Evolutionary conservation across 805 yeast genomes (phyloP).

Genomic region (Saturnispora diversa): DNA sequence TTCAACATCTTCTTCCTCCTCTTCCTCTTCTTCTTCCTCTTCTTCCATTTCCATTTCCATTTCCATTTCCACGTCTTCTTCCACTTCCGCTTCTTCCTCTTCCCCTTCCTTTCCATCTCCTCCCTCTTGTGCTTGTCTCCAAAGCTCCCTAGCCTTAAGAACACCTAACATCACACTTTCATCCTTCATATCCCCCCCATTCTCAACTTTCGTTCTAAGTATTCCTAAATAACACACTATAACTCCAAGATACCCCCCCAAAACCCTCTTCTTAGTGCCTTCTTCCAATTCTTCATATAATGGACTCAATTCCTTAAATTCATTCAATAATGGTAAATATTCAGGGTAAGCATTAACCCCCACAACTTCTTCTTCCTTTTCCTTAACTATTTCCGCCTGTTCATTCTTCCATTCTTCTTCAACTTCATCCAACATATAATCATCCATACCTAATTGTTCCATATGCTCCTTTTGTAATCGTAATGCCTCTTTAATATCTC

Average conservation of each 20-base stretch:
- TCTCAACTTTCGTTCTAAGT: constrained; percentile 47
- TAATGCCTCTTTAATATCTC: constrained; percentile 74
- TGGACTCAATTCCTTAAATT: constrained; percentile 39
- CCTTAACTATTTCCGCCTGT: constrained; percentile 34
- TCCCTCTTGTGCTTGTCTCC: constrained; percentile 70
- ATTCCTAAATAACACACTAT: constrained; percentile 73
- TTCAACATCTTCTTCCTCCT: constrained; percentile 17
- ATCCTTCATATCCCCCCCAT: constrained; percentile 67
- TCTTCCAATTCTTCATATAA: constrained; percentile 32
- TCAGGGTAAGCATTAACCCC: constrained; percentile 55
- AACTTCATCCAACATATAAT: constrained; percentile 69
- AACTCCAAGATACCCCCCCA: constrained; percentile 72
- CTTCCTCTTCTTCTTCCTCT: constrained; percentile 15
- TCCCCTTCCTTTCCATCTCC: constrained; percentile 13
- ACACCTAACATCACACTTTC: constrained; percentile 87
- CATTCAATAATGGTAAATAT: constrained; percentile 66
- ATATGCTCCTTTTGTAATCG: constrained; percentile 77
- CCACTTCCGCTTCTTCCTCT: constrained; percentile 23
- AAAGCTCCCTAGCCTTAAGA: constrained; percentile 71
- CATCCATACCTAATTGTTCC: constrained; percentile 67
- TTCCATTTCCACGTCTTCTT: constrained; percentile 22
- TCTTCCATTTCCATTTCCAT: constrained; percentile 19
- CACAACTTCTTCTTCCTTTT: constrained; percentile 36
- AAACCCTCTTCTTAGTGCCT: constrained; percentile 55
- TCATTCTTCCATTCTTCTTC: constrained; percentile 69